These are phyloP conservation scores for Colletotrichum simmondsii DNA, from an alignment of 2,329 filamentous ascomycete genomes.

Conservation along the genomic window DNA sequence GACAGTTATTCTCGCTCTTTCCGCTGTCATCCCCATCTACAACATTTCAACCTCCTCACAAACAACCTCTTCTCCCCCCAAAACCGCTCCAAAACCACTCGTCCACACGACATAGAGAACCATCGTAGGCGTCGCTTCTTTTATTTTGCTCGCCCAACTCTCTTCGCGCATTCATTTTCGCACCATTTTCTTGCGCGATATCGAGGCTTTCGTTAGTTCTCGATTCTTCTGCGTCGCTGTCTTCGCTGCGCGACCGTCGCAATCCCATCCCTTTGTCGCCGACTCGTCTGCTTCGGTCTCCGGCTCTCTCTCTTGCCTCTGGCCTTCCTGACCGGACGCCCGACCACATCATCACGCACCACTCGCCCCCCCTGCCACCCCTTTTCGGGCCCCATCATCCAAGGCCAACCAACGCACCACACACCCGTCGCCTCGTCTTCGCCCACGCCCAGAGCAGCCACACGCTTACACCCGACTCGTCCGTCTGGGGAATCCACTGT, in stretches of 20 bases:
- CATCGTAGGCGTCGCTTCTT: slow-evolving; percentile 31
- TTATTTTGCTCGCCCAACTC: slow-evolving; percentile 25
- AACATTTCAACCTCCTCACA: slow-evolving; percentile 35
- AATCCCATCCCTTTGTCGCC: slow-evolving; percentile 29
- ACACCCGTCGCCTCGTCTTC: slow-evolving; percentile 12
- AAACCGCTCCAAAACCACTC: slow-evolving; percentile 33
- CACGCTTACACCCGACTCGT: slow-evolving; percentile 21
- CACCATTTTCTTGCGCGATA: slow-evolving; percentile 38
- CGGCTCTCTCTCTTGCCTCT: slow-evolving; percentile 26
- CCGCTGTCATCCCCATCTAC: slow-evolving; percentile 28
- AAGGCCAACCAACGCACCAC: slow-evolving; percentile 23
- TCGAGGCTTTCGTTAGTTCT: slow-evolving; percentile 63
- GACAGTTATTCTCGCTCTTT: slow-evolving; percentile 30
- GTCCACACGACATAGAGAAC: slow-evolving; percentile 37
- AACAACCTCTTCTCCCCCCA: slow-evolving; percentile 33
- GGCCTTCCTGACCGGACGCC: slow-evolving; percentile 23
- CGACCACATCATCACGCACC: slow-evolving; percentile 35
- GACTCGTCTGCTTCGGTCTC: slow-evolving; percentile 22
- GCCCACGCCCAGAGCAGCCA: slow-evolving; percentile 20
- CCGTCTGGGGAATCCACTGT: slow-evolving; percentile 26
- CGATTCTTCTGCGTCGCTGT: slow-evolving; percentile 42
- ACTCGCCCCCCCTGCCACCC: slow-evolving; percentile 32
- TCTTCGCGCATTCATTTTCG: slow-evolving; percentile 38
- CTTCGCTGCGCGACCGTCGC: slow-evolving; percentile 36
- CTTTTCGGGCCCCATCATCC: slow-evolving; percentile 24